Evolutionary conservation across 306 rosid genomes (phyloP).

Genomic region (Cicer arietinum): DNA sequence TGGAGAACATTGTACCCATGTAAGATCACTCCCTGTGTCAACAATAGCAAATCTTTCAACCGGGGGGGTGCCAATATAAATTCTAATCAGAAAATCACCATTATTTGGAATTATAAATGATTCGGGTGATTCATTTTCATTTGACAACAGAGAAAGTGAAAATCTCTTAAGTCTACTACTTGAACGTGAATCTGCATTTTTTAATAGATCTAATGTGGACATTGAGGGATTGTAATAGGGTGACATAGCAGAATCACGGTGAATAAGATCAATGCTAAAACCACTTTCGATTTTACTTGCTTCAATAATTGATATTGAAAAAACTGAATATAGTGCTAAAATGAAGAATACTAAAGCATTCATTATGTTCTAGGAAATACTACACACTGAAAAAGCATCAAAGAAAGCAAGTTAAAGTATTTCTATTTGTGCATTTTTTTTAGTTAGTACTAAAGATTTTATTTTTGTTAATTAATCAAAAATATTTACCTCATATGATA

Average conservation of each 20-base stretch:
- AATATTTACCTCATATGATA: too few relatives aligned
- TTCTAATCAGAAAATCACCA: slow-evolving; percentile 34
- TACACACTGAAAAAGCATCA: neutral
- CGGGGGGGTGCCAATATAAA: slow-evolving; percentile 40
- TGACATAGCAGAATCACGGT: slow-evolving; percentile 31
- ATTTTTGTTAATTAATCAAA: too few relatives aligned
- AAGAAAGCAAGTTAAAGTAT: neutral
- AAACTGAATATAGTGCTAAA: neutral
- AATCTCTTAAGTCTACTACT: neutral
- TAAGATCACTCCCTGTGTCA: slow-evolving; percentile 43
- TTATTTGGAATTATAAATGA: neutral
- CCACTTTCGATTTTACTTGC: neutral
- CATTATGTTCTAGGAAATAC: neutral
- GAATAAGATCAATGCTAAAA: slow-evolving; percentile 41
- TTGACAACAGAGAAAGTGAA: neutral
- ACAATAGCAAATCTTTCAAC: slow-evolving; percentile 21
- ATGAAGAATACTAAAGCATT: neutral
- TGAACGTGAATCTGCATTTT: slow-evolving; percentile 26
- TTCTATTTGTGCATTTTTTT: neutral
- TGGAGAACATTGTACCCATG: slow-evolving; percentile 46
- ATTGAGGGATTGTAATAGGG: slow-evolving; percentile 30
- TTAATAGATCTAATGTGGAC: neutral
- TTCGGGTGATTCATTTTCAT: neutral
- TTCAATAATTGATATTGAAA: neutral
- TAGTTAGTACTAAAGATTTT: too few relatives aligned